Base-by-base conservation (phyloP, 306 rosid species). In the Vigna reflexopilosa region DNA sequence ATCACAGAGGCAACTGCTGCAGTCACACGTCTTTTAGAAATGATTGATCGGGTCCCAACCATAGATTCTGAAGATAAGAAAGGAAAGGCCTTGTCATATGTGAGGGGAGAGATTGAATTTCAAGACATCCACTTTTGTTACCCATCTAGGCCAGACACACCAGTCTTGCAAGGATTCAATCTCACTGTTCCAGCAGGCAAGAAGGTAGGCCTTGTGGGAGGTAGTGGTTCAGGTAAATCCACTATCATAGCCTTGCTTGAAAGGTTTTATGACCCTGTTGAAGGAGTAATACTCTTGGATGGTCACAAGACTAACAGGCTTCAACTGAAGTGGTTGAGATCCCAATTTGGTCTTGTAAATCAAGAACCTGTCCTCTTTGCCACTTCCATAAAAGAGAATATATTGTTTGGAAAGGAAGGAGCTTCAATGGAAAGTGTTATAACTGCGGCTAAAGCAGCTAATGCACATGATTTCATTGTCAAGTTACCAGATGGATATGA, bases 361-460 rank as follows among this genome's bases (percentile, higher is more conserved):
- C 97, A 94, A 81, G 98, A 94, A 72, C 96, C 97, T 59, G 93
- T 92, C 82, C 96, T 94, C 66, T 94, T 92, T 74, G 97, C 98
- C 73, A 94, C 98, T 68, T 83, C 97, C 59, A 88, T 94, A 64
- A 85, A 85, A 79, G 94, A 94, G 78, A 90, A 90, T 75, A 90
- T 94, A 73, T 68, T 92, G 86, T 92, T 92, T 40, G 97, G 97
- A 52, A 92, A 94, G 80, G 97, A 94, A 77, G 97, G 93, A 19
- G 91, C 97, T 77, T 80, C 96, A 61, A 89, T 88, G 88, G 98
- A 94, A 14, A 88, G 78, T 76, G 89, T 91, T 72, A 84, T 86
- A 24, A 75, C n/a, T 61, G 91, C 93, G 24, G 93, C 96, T 85
- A 90, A 90, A 87, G 82, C 92, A 64, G 94, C 98, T 57, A 94